Percentiles rank a stretch among this genome's conserved stretches.
phyloP scores from a whole-genome alignment of 306 rosid species.

The Dryas alaskensis region DNA sequence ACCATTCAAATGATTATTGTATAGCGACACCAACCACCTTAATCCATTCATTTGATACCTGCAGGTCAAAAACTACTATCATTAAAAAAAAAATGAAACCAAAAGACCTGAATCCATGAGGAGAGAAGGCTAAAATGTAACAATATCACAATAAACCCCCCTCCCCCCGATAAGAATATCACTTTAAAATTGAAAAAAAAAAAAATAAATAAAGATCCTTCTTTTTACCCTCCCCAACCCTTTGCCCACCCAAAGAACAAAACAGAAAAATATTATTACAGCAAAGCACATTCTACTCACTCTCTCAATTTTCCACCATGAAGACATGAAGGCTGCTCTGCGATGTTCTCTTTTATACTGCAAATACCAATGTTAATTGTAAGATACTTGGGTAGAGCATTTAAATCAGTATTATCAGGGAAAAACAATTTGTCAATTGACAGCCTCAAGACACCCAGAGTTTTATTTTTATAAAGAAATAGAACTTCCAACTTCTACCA shows the following conservation, averaged over 20 bases:
- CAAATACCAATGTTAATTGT: constrained; percentile 26
- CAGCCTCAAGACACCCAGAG: constrained; percentile 24
- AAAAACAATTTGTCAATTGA: constrained; percentile 17
- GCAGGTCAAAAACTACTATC: constrained; percentile 34
- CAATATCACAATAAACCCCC: background rate
- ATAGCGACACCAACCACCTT: constrained; percentile 95
- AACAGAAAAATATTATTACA: background rate
- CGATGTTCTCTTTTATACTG: constrained; percentile 93
- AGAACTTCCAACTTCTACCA: background rate
- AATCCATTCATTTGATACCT: constrained; percentile 99
- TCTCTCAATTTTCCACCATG: constrained; percentile 88
- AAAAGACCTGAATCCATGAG: background rate
- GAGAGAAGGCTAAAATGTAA: background rate
- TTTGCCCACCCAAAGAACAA: background rate
- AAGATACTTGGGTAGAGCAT: background rate
- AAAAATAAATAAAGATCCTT: background rate
- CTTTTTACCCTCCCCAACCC: background rate
- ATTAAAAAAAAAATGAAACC: constrained; percentile 21
- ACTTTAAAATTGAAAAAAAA: background rate
- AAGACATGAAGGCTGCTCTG: constrained; percentile 82
- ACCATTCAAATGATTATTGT: constrained; percentile 97
- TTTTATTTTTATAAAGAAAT: background rate
- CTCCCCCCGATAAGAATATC: background rate
- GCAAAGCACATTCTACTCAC: constrained; percentile 48
- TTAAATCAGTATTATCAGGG: constrained; percentile 1